Percentiles rank a stretch among this genome's conserved stretches.
These are phyloP conservation scores for Tolypocladium nubicola DNA, from an alignment of 2,329 filamentous ascomycete species.

Conservation along the genomic window DNA sequence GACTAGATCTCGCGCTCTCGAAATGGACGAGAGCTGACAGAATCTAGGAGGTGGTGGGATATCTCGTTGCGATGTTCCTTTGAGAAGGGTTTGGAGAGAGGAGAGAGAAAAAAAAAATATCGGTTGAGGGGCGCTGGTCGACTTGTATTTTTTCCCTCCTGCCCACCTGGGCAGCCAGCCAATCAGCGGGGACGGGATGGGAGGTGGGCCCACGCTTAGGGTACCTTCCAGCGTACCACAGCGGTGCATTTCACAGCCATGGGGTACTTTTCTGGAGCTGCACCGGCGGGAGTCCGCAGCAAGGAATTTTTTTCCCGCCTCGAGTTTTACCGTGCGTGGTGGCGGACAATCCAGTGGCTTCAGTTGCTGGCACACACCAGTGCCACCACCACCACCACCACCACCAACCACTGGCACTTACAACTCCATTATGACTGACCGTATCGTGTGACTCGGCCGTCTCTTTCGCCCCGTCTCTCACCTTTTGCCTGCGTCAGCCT, in stretches of 20 bases:
- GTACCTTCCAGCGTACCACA: conserved; percentile 7
- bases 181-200: conserved; percentile 7
- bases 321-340: neutral
- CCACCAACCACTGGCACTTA: neutral
- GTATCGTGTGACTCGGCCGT: neutral
- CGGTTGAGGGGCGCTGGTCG: conserved; percentile 25
- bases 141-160: conserved; percentile 22
- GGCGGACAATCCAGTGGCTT: neutral
- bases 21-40: conserved; percentile 28
- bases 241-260: neutral
- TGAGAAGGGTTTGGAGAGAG: conserved; percentile 17
- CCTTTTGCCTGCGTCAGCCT: neutral
- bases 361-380: neutral
- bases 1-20: conserved; percentile 40
- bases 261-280: neutral
- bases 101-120: conserved; percentile 25
- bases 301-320: neutral
- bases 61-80: conserved; percentile 20
- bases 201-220: conserved; percentile 11
- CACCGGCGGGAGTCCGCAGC: neutral
- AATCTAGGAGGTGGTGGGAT: conserved; percentile 28
- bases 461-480: neutral
- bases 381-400: too few species aligned
- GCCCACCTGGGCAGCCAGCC: conserved; percentile 5
- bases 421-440: neutral